Evolutionary conservation across 345 rosid genomes (phyloP), one percentile per base, ranked within the genome.

Genomic region (Pseudoturritis turrita): DNA sequence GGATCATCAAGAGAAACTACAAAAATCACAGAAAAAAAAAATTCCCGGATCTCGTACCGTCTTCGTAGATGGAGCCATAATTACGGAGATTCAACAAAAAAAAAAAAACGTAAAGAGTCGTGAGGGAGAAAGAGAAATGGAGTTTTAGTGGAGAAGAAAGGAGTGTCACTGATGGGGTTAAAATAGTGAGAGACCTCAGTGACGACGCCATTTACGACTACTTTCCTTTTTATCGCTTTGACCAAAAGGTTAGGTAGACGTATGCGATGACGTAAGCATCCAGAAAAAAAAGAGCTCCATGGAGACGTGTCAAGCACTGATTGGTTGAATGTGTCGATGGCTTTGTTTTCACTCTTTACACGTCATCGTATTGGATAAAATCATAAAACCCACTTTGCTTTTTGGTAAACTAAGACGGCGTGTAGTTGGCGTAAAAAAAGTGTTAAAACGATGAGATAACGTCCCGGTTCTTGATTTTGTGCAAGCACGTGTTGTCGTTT

Each of bases 41-140:
- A 43, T 9, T n/a, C n/a, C n/a, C n/a, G n/a, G 57, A 14, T 18
- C 2, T 25, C 26, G 19, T 77, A 83, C 97, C 81, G 79, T 86
- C 55, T 84, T 84, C 26, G 86, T 19, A 65, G 88, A 29, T 54
- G 87, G 54, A 59, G 91, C 82, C 95, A 89, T 88, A 37, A 80
- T 39, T 19, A 76, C 79, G 12, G 80, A 65, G 17, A 71, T 47
- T 2, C 74, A 67, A 69, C 68, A 69, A 73, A 62, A 73, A 58
- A 29, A 29, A 70, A 39, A n/a, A 41, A 62, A 13, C 14, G 81
- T 70, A n/a, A n/a, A 17, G 63, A 9, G 33, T 77, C 36, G 66
- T 57, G 45, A 29, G 11, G 55, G 5, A 73, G 50, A 50, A 12
- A 44, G 74, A 44, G 45, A 68, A 25, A 19, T 60, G 70, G 39